Conservation (phyloP, 192 early-diverging fungal species). For the Chytriomyces sp. region DNA sequence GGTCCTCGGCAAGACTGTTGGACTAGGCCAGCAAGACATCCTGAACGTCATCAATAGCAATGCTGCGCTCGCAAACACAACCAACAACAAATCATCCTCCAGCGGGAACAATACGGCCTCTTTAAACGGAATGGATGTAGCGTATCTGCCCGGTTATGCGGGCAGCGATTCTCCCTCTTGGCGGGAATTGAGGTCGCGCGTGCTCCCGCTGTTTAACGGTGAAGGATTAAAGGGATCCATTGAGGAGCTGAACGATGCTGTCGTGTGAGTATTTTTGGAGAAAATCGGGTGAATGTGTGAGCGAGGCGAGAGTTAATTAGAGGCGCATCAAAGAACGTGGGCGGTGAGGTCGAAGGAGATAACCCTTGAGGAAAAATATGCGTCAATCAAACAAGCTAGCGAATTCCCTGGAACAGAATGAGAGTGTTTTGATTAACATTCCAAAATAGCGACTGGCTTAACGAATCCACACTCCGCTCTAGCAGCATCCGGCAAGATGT, state of each 20-base stretch:
- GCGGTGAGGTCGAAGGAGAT: no score
- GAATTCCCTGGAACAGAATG: background rate
- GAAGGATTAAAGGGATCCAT: constrained; percentile 78
- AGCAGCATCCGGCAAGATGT: constrained; percentile 56
- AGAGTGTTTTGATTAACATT: no score
- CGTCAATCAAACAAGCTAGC: no score
- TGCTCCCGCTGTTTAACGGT: constrained; percentile 87
- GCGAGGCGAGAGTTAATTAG: constrained; percentile 25
- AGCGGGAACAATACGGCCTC: background rate
- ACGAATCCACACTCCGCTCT: constrained; percentile 17
- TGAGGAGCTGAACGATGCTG: constrained; percentile 81
- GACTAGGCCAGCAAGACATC: background rate
- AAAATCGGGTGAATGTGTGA: constrained; percentile 6
- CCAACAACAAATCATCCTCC: background rate
- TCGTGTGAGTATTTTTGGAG: constrained; percentile 53
- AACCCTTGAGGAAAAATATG: no score
- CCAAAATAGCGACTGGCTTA: constrained; percentile 20
- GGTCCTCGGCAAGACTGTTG: background rate
- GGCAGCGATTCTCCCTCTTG: constrained; percentile 48
- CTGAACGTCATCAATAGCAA: background rate
- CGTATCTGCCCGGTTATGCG: background rate
- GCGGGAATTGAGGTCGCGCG: constrained; percentile 69
- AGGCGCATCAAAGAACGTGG: background rate
- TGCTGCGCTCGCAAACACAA: background rate
- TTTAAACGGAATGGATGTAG: background rate